A percentile compares a stretch with the other conserved stretches of the same genome.
Evolutionary conservation across 2,329 filamentous ascomycete species (phyloP).

Genomic region (Ascochyta viciae-villosae): DNA sequence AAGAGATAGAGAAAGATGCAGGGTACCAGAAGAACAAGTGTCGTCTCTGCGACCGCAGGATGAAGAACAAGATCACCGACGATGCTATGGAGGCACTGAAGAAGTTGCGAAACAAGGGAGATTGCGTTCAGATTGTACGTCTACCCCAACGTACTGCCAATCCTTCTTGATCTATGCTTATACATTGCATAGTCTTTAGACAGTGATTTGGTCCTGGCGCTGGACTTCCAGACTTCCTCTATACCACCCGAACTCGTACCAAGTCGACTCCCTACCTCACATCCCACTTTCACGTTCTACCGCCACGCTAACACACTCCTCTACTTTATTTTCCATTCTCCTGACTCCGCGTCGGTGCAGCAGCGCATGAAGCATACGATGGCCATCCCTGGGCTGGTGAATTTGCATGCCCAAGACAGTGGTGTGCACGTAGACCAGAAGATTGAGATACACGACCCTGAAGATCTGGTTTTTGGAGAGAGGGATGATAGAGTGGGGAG

Average conservation of each 20-base stretch:
- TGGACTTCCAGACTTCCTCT: slow-evolving; percentile 13
- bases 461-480: slow-evolving; percentile 29
- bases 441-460: slow-evolving; percentile 38
- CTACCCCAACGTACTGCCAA: not conserved
- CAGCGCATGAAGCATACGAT: slow-evolving; percentile 41
- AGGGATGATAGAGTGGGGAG: slow-evolving; percentile 24
- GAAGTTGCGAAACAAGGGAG: slow-evolving; percentile 15
- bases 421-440: slow-evolving; percentile 33
- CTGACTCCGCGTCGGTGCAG: slow-evolving; percentile 32
- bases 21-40: slow-evolving; percentile 38
- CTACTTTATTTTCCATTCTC: slow-evolving; percentile 39
- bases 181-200: slow-evolving; percentile 22
- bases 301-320: slow-evolving; percentile 23
- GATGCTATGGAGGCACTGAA: slow-evolving; percentile 27
- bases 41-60: slow-evolving; percentile 40
- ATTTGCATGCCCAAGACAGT: slow-evolving; percentile 33
- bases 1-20: slow-evolving; percentile 16
- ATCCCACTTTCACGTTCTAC: slow-evolving; percentile 40
- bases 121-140: slow-evolving; percentile 34
- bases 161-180: not conserved
- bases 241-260: slow-evolving; percentile 11
- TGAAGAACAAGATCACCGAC: slow-evolving; percentile 38
- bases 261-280: slow-evolving; percentile 18
- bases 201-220: slow-evolving; percentile 21
- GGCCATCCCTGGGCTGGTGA: slow-evolving; percentile 37